Percentiles rank a stretch among this genome's conserved stretches.
Conservation (phyloP, 371 early-diverging fungal species). For the Zopfochytrium polystomum region DNA sequence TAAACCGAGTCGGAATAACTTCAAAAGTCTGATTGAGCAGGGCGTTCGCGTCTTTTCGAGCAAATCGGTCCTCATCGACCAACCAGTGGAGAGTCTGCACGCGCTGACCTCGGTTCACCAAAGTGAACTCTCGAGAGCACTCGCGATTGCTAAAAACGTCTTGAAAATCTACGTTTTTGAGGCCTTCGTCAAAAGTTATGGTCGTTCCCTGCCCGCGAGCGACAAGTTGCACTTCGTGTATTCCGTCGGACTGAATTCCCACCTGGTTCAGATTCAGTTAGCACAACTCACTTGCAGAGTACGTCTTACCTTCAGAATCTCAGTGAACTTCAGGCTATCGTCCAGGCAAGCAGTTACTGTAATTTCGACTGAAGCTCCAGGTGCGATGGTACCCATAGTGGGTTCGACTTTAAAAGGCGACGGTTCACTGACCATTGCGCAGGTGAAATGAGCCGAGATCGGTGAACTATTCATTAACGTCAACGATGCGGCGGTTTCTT, state of each 20-base stretch:
- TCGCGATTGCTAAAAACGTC: slow-evolving; percentile 51
- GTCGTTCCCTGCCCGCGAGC: slow-evolving; percentile 54
- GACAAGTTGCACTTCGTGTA: slow-evolving; percentile 46
- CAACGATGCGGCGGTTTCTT: slow-evolving; percentile 17
- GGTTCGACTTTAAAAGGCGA: slow-evolving; percentile 46
- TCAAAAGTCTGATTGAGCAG: slow-evolving; percentile 35
- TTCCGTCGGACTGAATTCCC: slow-evolving; percentile 36
- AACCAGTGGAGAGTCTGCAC: slow-evolving; percentile 50
- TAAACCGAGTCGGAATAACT: slow-evolving; percentile 46
- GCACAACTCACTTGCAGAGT: too few species aligned
- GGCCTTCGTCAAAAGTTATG: slow-evolving; percentile 44
- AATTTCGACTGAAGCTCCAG: slow-evolving; percentile 27
- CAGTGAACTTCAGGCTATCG: slow-evolving; percentile 51
- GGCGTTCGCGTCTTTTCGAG: slow-evolving; percentile 31
- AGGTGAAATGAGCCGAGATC: slow-evolving; percentile 45
- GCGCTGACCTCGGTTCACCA: slow-evolving; percentile 49
- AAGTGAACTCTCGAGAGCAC: slow-evolving; percentile 40
- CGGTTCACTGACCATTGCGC: slow-evolving; percentile 33
- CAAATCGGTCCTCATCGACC: slow-evolving; percentile 28
- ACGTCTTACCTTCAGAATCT: slow-evolving; percentile 47
- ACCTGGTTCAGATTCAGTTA: too few species aligned
- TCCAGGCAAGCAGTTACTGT: slow-evolving; percentile 48
- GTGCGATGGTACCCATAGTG: slow-evolving; percentile 29
- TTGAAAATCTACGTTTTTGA: slow-evolving; percentile 42
- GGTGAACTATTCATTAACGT: slow-evolving; percentile 47